These are phyloP conservation scores for Coemansia sp. DNA, from an alignment of 192 early-diverging fungal species.

Conservation along the genomic window DNA sequence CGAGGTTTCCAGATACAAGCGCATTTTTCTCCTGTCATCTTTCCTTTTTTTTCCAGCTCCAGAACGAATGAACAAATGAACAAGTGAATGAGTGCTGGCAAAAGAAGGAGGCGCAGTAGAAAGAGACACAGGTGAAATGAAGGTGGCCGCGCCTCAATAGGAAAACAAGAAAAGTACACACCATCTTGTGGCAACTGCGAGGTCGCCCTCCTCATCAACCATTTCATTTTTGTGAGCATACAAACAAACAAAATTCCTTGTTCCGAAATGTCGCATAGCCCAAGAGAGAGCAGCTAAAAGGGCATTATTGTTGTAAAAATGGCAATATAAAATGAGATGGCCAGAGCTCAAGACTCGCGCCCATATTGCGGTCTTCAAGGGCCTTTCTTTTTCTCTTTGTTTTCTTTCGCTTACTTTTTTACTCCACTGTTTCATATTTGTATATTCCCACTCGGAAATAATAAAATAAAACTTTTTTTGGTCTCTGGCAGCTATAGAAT, in stretches of 20 bases:
- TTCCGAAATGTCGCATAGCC: background rate
- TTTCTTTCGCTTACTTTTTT: background rate
- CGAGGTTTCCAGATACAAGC: too few species aligned
- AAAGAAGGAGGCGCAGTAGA: background rate
- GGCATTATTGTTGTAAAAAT: too few species aligned
- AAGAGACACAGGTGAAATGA: background rate
- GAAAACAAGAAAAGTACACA: background rate
- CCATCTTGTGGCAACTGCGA: background rate
- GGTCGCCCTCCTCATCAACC: too few species aligned
- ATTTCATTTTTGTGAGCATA: background rate
- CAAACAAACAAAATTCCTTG: background rate
- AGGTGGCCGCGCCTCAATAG: background rate
- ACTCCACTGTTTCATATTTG: background rate
- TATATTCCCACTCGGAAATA: background rate
- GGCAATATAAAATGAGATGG: too few species aligned
- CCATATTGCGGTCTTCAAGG: too few species aligned
- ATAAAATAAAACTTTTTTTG: constrained; percentile 7
- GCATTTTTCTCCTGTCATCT: too few species aligned
- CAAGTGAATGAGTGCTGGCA: too few species aligned
- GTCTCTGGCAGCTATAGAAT: background rate
- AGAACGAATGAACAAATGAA: too few species aligned
- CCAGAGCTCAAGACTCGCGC: too few species aligned
- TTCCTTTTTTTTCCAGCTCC: too few species aligned
- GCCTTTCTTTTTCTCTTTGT: background rate
- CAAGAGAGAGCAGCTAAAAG: too few species aligned